phyloP scores from a whole-genome alignment of 2,329 filamentous ascomycete species.

The Alternaria triticina region DNA sequence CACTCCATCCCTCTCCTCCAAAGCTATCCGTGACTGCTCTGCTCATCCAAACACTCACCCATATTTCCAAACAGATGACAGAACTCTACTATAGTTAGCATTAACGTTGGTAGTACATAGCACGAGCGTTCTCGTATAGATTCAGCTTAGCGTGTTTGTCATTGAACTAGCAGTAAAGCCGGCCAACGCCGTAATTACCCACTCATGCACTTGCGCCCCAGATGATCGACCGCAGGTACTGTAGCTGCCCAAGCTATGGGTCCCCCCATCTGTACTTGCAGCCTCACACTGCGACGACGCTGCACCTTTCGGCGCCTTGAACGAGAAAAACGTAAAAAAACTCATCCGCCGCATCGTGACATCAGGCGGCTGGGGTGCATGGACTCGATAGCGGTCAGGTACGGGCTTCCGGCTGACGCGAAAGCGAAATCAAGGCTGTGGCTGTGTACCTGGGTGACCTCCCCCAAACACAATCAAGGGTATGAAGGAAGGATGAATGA shows the following conservation, averaged over 20 bases:
- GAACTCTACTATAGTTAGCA: neutral
- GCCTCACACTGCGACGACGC: neutral
- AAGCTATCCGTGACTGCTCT: neutral
- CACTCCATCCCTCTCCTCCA: neutral
- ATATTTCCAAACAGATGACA: neutral
- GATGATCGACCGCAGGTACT: neutral
- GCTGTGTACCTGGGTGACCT: neutral
- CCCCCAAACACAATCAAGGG: neutral
- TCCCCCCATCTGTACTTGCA: neutral
- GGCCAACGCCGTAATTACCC: neutral
- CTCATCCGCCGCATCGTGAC: neutral
- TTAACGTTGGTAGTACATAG: neutral
- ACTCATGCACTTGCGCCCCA: neutral
- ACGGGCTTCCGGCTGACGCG: neutral
- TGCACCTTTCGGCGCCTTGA: neutral
- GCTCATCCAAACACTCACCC: neutral
- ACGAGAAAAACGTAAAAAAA: neutral
- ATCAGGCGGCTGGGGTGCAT: neutral
- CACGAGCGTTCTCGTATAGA: neutral
- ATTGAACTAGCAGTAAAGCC: neutral
- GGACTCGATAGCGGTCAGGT: neutral
- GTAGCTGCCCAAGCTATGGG: neutral
- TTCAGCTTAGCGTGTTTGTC: neutral
- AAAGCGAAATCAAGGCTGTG: neutral
- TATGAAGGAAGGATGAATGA: neutral